Conservation (phyloP, 768 basidiomycete species). For the Clavaria fumosa region DNA sequence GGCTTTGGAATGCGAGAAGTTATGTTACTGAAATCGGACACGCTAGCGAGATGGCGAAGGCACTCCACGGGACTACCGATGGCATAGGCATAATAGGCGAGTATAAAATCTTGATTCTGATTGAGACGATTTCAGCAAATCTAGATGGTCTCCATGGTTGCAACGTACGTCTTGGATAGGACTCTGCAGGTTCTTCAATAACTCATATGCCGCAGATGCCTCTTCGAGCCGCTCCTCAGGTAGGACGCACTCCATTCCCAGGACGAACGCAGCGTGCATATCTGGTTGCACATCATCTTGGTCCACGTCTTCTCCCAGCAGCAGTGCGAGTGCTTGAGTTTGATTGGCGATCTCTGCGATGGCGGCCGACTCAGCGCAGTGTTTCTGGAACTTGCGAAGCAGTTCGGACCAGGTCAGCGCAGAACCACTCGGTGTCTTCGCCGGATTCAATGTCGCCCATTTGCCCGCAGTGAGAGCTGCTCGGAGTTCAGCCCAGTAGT, state of each 20-base stretch:
- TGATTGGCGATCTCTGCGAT: constrained; percentile 52
- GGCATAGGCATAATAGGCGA: constrained; percentile 75
- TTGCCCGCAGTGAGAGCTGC: constrained; percentile 54
- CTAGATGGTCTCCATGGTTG: constrained; percentile 3
- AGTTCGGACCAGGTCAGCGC: constrained; percentile 62
- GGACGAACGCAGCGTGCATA: constrained; percentile 24
- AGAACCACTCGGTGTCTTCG: constrained; percentile 37
- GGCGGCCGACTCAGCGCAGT: constrained; percentile 45
- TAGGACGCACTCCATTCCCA: constrained; percentile 45
- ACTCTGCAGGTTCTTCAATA: constrained; percentile 32
- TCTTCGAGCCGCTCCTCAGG: constrained; percentile 43
- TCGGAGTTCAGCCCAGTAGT: constrained; percentile 70
- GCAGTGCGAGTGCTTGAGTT: constrained; percentile 46
- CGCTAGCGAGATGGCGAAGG: constrained; percentile 37
- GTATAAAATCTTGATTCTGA: constrained; percentile 49
- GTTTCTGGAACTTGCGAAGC: constrained; percentile 77
- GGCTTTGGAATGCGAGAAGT: constrained; percentile 35
- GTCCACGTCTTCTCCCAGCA: constrained; percentile 40
- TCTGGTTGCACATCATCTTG: constrained; percentile 27
- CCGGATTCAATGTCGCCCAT: constrained; percentile 51
- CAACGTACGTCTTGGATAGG: constrained; percentile 44
- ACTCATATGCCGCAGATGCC: constrained; percentile 36
- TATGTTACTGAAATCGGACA: constrained; percentile 39
- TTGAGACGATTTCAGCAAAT: background rate
- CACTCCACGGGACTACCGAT: constrained; percentile 51